Evolutionary conservation across 1,284 basidiomycete genomes (phyloP).

Genomic region (Heliocybe sulcata): DNA sequence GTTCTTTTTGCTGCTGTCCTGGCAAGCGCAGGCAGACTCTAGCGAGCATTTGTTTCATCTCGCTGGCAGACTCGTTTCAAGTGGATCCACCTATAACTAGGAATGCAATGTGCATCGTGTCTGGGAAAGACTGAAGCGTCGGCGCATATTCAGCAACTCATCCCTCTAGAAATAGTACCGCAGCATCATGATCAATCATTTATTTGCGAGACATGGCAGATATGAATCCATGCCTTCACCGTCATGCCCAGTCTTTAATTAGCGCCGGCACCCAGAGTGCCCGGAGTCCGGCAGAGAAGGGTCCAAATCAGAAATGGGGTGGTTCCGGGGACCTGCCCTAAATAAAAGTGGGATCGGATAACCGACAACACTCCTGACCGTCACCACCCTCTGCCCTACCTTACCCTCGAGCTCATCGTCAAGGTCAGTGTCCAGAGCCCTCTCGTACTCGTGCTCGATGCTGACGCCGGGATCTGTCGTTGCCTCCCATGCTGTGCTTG

Average conservation of each 20-base stretch:
- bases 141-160: too few relatives aligned
- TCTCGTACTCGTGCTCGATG: not conserved
- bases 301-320: not conserved
- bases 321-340: conserved; percentile 2
- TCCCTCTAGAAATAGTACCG: not conserved
- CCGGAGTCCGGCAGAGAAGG: not conserved
- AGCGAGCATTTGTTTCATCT: too few relatives aligned
- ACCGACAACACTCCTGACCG: conserved; percentile 2
- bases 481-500: not conserved
- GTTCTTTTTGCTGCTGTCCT: too few relatives aligned
- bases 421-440: not conserved
- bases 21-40: too few relatives aligned
- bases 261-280: too few relatives aligned
- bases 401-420: not conserved
- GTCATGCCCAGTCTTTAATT: too few relatives aligned
- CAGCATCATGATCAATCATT: too few relatives aligned
- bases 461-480: not conserved
- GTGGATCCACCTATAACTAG: too few relatives aligned
- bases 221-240: not conserved
- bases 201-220: not conserved
- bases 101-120: too few relatives aligned
- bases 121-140: too few relatives aligned
- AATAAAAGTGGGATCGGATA: conserved; percentile 2
- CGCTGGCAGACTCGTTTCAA: too few relatives aligned
- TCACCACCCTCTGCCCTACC: conserved; percentile 1